phyloP scores from a whole-genome alignment of 805 yeast species.

The Myxozyma lipomycoides region DNA sequence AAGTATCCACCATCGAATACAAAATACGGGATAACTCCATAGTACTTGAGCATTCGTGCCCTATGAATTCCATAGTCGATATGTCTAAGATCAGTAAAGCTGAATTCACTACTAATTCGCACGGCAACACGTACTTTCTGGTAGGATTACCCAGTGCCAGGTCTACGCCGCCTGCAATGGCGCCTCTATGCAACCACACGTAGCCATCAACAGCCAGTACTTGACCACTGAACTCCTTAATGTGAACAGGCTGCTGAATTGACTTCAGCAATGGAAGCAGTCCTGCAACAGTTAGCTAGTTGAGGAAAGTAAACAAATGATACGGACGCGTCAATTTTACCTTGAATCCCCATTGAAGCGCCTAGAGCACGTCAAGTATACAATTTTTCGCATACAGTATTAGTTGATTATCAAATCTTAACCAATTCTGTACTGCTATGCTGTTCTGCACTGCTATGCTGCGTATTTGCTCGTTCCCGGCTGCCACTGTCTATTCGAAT shows the following conservation, averaged over 20 bases:
- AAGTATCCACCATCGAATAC: conserved; percentile 92
- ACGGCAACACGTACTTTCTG: conserved; percentile 26
- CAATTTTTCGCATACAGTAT: background rate
- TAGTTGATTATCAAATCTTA: background rate
- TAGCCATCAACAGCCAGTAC: conserved; percentile 82
- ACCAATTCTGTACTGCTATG: no score
- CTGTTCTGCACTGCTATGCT: no score
- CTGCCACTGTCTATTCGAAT: no score
- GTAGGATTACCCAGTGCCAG: conserved; percentile 70
- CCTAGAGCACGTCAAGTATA: no score
- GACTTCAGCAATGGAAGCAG: conserved; percentile 73
- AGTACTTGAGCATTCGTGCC: conserved; percentile 59
- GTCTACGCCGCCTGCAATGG: conserved; percentile 78
- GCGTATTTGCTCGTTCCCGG: no score
- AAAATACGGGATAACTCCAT: conserved; percentile 74
- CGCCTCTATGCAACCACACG: conserved; percentile 92
- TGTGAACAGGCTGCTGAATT: conserved; percentile 57
- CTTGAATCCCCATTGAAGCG: no score
- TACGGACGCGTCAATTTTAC: no score
- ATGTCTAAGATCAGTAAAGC: conserved; percentile 34
- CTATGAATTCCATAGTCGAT: conserved; percentile 64
- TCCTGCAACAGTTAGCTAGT: conserved; percentile 43
- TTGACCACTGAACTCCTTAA: conserved; percentile 63
- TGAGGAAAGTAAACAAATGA: background rate
- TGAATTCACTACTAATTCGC: background rate